Evolutionary conservation across 106 monocot genomes (phyloP).

Genomic region (Dioscorea dumetorum): DNA sequence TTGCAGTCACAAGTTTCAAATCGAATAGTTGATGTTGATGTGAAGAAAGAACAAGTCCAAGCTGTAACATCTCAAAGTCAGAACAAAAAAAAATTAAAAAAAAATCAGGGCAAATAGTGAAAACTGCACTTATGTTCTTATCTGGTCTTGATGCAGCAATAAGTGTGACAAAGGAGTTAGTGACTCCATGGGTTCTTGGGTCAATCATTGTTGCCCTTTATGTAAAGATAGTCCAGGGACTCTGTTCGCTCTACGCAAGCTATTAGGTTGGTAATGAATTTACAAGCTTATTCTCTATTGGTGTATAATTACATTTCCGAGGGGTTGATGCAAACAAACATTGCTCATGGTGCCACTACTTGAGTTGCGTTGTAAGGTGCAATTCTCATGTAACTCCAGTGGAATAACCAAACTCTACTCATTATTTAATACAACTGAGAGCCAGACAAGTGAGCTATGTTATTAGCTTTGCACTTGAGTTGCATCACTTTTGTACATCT

Average conservation of each 20-base stretch:
- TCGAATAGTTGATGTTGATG: conserved; percentile 13
- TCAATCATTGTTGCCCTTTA: conserved; percentile 52
- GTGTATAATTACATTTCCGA: conserved; percentile 37
- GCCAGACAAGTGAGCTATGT: no score
- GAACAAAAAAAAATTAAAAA: conserved; percentile 4
- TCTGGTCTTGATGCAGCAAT: conserved; percentile 52
- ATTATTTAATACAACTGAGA: no score
- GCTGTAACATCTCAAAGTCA: conserved; percentile 10
- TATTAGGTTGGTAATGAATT: conserved; percentile 27
- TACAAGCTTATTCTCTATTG: conserved; percentile 30
- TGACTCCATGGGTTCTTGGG: conserved; percentile 61
- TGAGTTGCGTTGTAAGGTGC: no score
- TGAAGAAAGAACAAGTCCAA: conserved; percentile 9
- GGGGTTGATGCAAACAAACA: no score
- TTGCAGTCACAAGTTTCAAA: conserved; percentile 28
- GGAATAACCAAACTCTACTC: no score
- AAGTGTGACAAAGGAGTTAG: conserved; percentile 51
- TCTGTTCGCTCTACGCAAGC: conserved; percentile 39
- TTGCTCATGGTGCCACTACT: no score
- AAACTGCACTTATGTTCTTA: conserved; percentile 25
- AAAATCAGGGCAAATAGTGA: conserved; percentile 17
- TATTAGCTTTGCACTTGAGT: no score
- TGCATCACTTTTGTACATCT: no score
- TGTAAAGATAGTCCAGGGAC: conserved; percentile 46
- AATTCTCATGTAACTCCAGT: no score